Evolutionary conservation across 805 yeast species (phyloP).

Genomic region (Zygosaccharomyces bisporus): DNA sequence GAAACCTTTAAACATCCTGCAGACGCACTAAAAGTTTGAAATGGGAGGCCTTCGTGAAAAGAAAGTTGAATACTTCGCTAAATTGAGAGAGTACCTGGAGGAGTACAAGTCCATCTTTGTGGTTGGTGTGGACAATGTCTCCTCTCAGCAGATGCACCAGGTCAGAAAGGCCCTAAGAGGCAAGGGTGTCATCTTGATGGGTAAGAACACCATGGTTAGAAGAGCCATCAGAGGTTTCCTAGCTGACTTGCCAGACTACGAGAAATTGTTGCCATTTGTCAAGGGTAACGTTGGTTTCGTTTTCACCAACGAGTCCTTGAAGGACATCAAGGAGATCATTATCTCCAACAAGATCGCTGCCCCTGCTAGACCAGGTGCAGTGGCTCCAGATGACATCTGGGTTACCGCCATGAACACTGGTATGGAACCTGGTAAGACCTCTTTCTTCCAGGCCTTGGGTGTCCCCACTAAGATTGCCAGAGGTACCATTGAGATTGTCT

Average conservation of each 20-base stretch:
- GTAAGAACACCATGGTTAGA: slow-evolving; percentile 99
- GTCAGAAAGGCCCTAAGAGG: slow-evolving; percentile 96
- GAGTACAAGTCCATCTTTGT: slow-evolving; percentile 97
- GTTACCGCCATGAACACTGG: slow-evolving; percentile 99
- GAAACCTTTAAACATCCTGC: slow-evolving; percentile 82
- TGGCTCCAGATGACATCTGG: slow-evolving; percentile 97
- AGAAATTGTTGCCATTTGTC: slow-evolving; percentile 90
- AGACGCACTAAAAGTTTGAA: slow-evolving; percentile 59
- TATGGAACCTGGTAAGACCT: slow-evolving; percentile 99
- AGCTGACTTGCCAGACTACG: slow-evolving; percentile 90
- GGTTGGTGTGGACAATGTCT: slow-evolving; percentile 99
- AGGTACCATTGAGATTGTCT: slow-evolving; percentile 99
- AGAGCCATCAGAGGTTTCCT: slow-evolving; percentile 98
- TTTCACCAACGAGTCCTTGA: slow-evolving; percentile 95
- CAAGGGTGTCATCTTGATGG: slow-evolving; percentile 95
- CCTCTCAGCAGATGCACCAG: slow-evolving; percentile 99
- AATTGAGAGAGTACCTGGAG: slow-evolving; percentile 91
- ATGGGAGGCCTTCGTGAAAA: slow-evolving; percentile 99
- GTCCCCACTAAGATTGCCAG: slow-evolving; percentile 99
- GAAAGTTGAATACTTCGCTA: slow-evolving; percentile 91
- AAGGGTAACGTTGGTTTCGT: slow-evolving; percentile 99
- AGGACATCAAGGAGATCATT: slow-evolving; percentile 84
- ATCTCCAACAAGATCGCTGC: slow-evolving; percentile 97
- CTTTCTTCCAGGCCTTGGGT: slow-evolving; percentile 99
- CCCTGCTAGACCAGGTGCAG: slow-evolving; percentile 99